Evolutionary conservation across 495 filamentous ascomycete species (phyloP), one percentile per base, ranked within the genome.

Genomic region (Aspergillus conjunctus): DNA sequence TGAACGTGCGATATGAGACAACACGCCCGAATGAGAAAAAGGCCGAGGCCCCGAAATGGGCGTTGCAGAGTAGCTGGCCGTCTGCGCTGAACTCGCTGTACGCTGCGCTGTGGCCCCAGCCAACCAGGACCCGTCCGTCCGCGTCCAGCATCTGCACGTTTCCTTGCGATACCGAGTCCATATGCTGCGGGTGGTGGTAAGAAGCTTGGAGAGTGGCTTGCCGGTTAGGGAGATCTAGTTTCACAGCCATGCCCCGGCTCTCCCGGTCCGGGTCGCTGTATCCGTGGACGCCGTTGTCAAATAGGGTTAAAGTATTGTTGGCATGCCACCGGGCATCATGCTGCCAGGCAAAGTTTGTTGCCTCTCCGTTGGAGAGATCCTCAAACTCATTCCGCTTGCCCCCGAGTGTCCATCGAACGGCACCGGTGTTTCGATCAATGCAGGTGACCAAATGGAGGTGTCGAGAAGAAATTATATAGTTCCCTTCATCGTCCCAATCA

Each of bases 51-150:
- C 70, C 71, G 45, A 74, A 75, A 54, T 74, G 73, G 14, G 71
- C 66, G 51, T 78, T 68, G 60, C 82, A 85, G 5, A 84, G 60
- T 11, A 80, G 61, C 9, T 77, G 74, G 0, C 86, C 85, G 18
- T 83, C 72, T 0, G 70, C 58, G 0, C 73, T 77, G 64, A 79
- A 87, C 61, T 88, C 85, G 1, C 79, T 86, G 55, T 81, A 76
- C 7, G 79, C 79, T 0, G 82, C 78, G 39, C 77, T 76, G 41
- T 81, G 81, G 8, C 84, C 85, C 84, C 83, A 87, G 54, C 81
- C 83, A 14, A 87, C 76, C 12, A 87, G 67, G 8, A 79, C 74
- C 41, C 85, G 83, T 1, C 81, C 84, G 10, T 54, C 69, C 52
- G 74, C 66, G 0, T 79, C 79, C 0, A 88, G 72, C 4, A 83